phyloP scores from a whole-genome alignment of 2,329 filamentous ascomycete species.

The Dactylonectria estremocensis region DNA sequence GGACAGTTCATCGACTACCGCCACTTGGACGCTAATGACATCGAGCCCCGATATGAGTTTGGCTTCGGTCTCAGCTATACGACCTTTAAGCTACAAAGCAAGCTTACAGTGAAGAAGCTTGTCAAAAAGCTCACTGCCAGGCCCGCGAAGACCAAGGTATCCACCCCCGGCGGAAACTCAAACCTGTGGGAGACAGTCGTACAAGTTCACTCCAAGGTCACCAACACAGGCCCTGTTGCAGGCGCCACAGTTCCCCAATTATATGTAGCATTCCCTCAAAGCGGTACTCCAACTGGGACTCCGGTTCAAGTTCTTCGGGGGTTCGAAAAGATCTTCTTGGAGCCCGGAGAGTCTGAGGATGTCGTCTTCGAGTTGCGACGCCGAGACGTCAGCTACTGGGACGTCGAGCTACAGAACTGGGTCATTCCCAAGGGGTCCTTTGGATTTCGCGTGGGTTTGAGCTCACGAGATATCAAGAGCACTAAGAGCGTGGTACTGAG shows the following conservation, averaged over 20 bases:
- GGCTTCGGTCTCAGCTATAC: slow-evolving; percentile 79
- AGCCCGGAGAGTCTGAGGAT: slow-evolving; percentile 54
- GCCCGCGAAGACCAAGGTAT: slow-evolving; percentile 39
- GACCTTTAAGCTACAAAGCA: slow-evolving; percentile 62
- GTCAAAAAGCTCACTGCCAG: slow-evolving; percentile 51
- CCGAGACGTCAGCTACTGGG: slow-evolving; percentile 63
- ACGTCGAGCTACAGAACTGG: slow-evolving; percentile 57
- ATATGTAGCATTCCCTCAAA: slow-evolving; percentile 60
- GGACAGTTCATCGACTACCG: slow-evolving; percentile 78
- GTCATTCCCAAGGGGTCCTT: slow-evolving; percentile 20
- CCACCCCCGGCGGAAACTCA: slow-evolving; percentile 49
- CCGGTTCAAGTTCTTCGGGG: slow-evolving; percentile 59
- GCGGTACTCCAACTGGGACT: slow-evolving; percentile 50
- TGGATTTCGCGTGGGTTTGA: slow-evolving; percentile 18
- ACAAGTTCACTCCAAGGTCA: slow-evolving; percentile 60
- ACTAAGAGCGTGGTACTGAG: not conserved
- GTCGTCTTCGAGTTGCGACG: slow-evolving; percentile 61
- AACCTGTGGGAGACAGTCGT: slow-evolving; percentile 66
- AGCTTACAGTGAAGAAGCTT: not conserved
- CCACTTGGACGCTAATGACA: slow-evolving; percentile 71
- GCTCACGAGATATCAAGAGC: slow-evolving; percentile 17
- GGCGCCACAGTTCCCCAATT: slow-evolving; percentile 67
- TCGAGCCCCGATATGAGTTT: slow-evolving; percentile 74
- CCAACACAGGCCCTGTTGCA: slow-evolving; percentile 63
- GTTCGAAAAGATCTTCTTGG: slow-evolving; percentile 64